Conservation (phyloP, 2,329 filamentous ascomycete genomes). For the Aspergillus carbonarius region DNA sequence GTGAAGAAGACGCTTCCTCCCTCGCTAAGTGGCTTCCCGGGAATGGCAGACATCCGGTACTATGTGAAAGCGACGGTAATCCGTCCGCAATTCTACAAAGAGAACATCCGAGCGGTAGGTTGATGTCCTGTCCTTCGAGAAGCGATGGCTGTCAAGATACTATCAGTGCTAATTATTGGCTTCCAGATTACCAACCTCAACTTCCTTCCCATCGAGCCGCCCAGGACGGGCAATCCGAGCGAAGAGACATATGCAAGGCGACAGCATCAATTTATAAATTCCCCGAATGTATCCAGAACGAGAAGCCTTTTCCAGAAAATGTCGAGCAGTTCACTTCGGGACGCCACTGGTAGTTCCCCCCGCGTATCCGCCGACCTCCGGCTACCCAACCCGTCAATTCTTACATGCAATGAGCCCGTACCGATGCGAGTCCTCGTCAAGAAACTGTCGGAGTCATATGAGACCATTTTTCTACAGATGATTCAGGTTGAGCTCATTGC, state of each 20-base stretch:
- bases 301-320: constrained; percentile 59
- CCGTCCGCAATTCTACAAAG: constrained; percentile 82
- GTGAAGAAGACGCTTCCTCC: constrained; percentile 85
- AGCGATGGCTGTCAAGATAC: neutral
- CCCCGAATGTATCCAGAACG: constrained; percentile 47
- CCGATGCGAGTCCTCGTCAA: constrained; percentile 78
- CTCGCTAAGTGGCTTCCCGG: constrained; percentile 80
- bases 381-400: constrained; percentile 79
- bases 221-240: constrained; percentile 63
- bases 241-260: constrained; percentile 84
- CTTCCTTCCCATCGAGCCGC: constrained; percentile 90
- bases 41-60: constrained; percentile 86
- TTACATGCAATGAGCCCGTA: constrained; percentile 85
- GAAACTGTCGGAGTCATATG: constrained; percentile 68
- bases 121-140: neutral
- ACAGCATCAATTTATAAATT: constrained; percentile 57
- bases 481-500: constrained; percentile 81
- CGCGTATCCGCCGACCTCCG: constrained; percentile 77
- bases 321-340: constrained; percentile 25
- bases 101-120: constrained; percentile 69
- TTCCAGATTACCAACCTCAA: constrained; percentile 62
- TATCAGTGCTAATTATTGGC: neutral
- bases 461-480: constrained; percentile 71
- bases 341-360: constrained; percentile 41
- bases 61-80: constrained; percentile 95